phyloP scores from a whole-genome alignment of 2,329 filamentous ascomycete species.

The Paracoccidioides brasiliensis region DNA sequence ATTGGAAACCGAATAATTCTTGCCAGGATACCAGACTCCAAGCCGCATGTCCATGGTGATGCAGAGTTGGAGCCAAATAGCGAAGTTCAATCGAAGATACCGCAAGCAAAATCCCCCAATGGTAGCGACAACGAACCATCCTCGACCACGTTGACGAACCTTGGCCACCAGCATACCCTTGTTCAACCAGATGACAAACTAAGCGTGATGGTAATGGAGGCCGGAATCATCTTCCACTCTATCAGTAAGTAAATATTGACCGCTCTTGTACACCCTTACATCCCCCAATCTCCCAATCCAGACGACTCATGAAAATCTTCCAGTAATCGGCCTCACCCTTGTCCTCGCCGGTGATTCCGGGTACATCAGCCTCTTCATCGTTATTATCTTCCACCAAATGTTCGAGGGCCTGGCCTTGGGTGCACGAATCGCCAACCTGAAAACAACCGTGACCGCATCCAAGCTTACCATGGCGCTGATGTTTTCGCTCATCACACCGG shows the following conservation, averaged over 20 bases:
- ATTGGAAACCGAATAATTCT: slow-evolving; percentile 46
- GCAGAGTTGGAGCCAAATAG: not conserved
- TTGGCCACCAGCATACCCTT: slow-evolving; percentile 20
- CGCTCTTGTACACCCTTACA: slow-evolving; percentile 29
- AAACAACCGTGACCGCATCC: slow-evolving; percentile 14
- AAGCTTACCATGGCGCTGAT: slow-evolving; percentile 48
- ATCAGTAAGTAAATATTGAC: slow-evolving; percentile 40
- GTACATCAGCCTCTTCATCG: slow-evolving; percentile 41
- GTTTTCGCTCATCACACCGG: slow-evolving; percentile 59
- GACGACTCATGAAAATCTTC: slow-evolving; percentile 27
- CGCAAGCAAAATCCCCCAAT: slow-evolving; percentile 16
- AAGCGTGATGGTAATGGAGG: slow-evolving; percentile 56
- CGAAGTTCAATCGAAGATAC: slow-evolving; percentile 17
- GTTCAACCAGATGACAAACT: slow-evolving; percentile 32
- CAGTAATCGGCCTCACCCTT: slow-evolving; percentile 50
- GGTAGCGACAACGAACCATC: slow-evolving; percentile 4
- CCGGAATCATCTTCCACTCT: slow-evolving; percentile 63
- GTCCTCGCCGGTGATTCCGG: slow-evolving; percentile 40
- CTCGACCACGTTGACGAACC: slow-evolving; percentile 12
- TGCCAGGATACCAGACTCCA: slow-evolving; percentile 10
- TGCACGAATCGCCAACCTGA: slow-evolving; percentile 29
- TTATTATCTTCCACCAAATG: slow-evolving; percentile 67
- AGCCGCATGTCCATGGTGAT: slow-evolving; percentile 16
- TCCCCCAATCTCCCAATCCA: no score
- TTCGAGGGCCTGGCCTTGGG: slow-evolving; percentile 61